These are phyloP conservation scores for Saccharomycopsis oosterbeekiorum DNA, from an alignment of 805 yeast species.

Conservation along the genomic window DNA sequence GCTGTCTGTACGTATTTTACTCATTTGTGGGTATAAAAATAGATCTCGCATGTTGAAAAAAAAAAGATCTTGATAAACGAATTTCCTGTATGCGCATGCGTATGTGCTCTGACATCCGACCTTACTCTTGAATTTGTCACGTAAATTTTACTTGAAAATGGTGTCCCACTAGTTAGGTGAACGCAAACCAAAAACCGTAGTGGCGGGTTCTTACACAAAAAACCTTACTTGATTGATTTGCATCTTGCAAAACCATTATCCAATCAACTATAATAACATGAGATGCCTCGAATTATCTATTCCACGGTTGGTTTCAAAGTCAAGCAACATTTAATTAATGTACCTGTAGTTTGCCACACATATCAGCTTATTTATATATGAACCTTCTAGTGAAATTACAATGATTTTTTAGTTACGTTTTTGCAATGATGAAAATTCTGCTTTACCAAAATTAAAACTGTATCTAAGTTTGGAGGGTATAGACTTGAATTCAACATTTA, in stretches of 20 bases:
- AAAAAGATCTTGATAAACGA: not conserved
- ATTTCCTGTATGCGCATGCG: not conserved
- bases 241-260: not conserved
- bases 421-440: too few relatives aligned
- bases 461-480: too few relatives aligned
- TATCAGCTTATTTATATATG: too few relatives aligned
- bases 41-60: not conserved
- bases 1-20: not conserved
- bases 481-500: too few relatives aligned
- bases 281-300: not conserved
- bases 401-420: too few relatives aligned
- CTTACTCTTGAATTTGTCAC: not conserved
- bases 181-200: not conserved
- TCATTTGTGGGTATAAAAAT: not conserved
- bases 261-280: not conserved
- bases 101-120: not conserved
- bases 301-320: not conserved
- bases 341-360: too few relatives aligned
- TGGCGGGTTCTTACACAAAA: not conserved
- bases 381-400: too few relatives aligned
- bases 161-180: not conserved
- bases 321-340: too few relatives aligned
- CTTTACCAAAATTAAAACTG: too few relatives aligned
- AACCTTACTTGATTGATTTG: not conserved
- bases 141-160: not conserved